phyloP scores from a whole-genome alignment of 192 early-diverging fungal species.

The Globomyces pollinis-pini region DNA sequence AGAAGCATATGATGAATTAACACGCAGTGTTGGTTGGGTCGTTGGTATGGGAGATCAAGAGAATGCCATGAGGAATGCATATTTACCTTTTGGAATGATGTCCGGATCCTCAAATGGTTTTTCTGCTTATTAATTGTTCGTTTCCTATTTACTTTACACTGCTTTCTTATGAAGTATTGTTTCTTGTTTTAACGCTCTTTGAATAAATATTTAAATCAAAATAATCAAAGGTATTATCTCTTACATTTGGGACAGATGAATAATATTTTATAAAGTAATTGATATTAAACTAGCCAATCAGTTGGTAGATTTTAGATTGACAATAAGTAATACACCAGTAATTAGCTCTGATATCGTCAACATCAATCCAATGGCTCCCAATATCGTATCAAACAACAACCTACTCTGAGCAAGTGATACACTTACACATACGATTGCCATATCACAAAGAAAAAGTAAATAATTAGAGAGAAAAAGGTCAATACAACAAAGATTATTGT shows the following conservation, averaged over 20 bases:
- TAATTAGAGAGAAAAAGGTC: slow-evolving; percentile 10
- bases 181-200: too few relatives aligned
- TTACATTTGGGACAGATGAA: too few relatives aligned
- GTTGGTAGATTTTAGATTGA: too few relatives aligned
- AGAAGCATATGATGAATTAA: slow-evolving; percentile 55
- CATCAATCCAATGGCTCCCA: slow-evolving; percentile 1
- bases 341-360: slow-evolving; percentile 10
- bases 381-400: slow-evolving; percentile 17
- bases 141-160: background rate
- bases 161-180: too few relatives aligned
- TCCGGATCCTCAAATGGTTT: too few relatives aligned
- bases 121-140: background rate
- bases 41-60: slow-evolving; percentile 39
- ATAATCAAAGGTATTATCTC: too few relatives aligned
- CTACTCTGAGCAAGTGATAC: slow-evolving; percentile 10
- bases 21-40: slow-evolving; percentile 59
- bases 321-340: slow-evolving; percentile 9
- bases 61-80: background rate
- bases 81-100: slow-evolving; percentile 6
- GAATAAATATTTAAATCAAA: too few relatives aligned
- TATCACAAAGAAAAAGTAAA: slow-evolving; percentile 23
- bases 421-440: slow-evolving; percentile 34
- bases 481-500: slow-evolving; percentile 18
- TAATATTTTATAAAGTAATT: too few relatives aligned
- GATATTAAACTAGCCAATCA: too few relatives aligned